Evolutionary conservation across 441 rosid genomes (phyloP), one percentile per base, ranked within the genome.

Genomic region (Adansonia grandidieri): DNA sequence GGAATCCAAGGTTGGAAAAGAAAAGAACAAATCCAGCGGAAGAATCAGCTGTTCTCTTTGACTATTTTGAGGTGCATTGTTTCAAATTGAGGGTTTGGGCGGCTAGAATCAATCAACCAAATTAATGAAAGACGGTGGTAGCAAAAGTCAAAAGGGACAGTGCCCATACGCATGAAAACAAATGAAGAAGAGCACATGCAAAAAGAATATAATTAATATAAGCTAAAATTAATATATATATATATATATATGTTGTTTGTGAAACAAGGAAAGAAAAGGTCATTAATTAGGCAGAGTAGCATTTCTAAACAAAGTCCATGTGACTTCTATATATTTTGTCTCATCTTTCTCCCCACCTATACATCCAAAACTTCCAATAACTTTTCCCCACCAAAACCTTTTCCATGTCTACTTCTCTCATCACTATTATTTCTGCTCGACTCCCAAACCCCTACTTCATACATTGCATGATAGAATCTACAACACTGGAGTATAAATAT

Each of bases 251-350:
- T 28, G 85, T 77, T 80, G 85, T 71, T 80, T 84, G 84, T 71
- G 75, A 42, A 50, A 17, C 65, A 81, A 81, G 86, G 58, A 65
- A 82, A 73, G 85, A 57, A 61, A 82, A 64, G 22, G 60, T 15
- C 85, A 82, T 79, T 78, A 82, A 75, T 22, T 50, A 28, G 73
- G 53, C 67, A 50, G n/a, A 47, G n/a, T 13, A 60, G 50, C 61
- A 51, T 15, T 10, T 22, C 9, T 51, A 50, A 69, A 74, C 78
- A 19, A 77, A 53, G 20, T 72, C 83, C 87, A 82, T 76, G 87
- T 82, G 87, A 78, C 77, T 75, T 60, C 60, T 28, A 28, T 28
- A 28, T 54, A 71, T 84, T 19, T 80, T 85, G 66, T 54, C 20
- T 24, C 58, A 74, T 54, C 68, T 78, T 64, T 58, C 37, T 19